These are phyloP conservation scores for Corchorus olitorius DNA, from an alignment of 345 rosid species.

Conservation along the genomic window DNA sequence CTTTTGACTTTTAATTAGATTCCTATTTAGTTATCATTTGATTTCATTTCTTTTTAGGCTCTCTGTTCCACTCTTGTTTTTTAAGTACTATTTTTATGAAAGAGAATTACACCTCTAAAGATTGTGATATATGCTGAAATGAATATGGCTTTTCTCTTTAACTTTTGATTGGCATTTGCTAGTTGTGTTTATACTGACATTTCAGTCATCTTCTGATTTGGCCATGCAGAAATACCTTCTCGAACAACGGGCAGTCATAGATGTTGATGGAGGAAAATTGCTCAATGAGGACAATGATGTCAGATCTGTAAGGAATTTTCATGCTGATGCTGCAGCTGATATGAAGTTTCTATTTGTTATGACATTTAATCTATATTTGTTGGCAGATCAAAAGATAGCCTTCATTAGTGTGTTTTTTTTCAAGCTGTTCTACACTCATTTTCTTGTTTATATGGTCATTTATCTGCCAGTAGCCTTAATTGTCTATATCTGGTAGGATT, in stretches of 20 bases:
- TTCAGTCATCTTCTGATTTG: background rate
- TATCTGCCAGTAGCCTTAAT: background rate
- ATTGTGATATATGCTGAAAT: background rate
- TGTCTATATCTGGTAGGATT: background rate
- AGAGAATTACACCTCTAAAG: background rate
- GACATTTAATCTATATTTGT: background rate
- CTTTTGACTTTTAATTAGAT: background rate
- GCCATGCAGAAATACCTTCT: conserved; percentile 78
- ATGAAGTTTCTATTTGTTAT: background rate
- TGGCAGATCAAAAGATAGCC: background rate
- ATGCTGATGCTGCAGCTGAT: conserved; percentile 17
- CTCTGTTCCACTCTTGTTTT: background rate
- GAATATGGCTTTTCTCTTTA: conserved; percentile 5
- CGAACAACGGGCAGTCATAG: conserved; percentile 85
- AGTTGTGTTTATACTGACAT: background rate
- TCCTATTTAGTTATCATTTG: background rate
- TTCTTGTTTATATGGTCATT: background rate
- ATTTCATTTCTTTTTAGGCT: background rate
- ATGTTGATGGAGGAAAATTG: conserved; percentile 78
- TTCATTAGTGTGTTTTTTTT: background rate
- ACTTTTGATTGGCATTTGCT: too few species aligned
- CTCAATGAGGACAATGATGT: conserved; percentile 94
- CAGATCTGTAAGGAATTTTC: conserved; percentile 65
- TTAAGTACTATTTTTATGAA: background rate
- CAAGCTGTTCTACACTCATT: background rate